Conservation (phyloP, 2,329 filamentous ascomycete genomes). For the Arachnomyces sp. region DNA sequence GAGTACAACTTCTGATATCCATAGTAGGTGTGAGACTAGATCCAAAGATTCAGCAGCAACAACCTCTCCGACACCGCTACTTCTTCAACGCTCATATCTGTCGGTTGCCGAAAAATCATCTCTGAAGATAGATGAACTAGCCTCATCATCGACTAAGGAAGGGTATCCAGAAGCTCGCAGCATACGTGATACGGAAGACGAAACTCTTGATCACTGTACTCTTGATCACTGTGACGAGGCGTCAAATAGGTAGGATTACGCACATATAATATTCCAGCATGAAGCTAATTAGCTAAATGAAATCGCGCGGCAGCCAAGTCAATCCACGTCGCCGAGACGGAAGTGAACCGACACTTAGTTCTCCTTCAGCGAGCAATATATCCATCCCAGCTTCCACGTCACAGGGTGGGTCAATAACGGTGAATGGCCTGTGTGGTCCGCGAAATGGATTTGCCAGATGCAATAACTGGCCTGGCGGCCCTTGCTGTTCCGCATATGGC, state of each 20-base stretch:
- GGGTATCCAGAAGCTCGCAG: no score
- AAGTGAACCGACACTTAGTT: conserved; percentile 4
- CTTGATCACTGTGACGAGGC: no score
- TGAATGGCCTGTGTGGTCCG: conserved; percentile 48
- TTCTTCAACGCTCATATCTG: neutral
- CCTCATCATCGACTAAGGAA: no score
- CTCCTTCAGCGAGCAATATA: neutral
- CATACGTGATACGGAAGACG: no score
- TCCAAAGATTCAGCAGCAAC: neutral
- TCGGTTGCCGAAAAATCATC: neutral
- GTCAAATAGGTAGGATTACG: no score
- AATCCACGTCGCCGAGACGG: neutral
- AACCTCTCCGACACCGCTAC: neutral
- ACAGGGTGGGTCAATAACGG: no score
- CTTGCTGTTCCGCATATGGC: conserved; percentile 52
- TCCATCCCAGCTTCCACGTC: neutral
- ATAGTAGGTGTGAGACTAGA: conserved; percentile 1
- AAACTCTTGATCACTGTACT: no score
- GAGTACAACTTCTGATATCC: neutral
- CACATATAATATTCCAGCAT: no score
- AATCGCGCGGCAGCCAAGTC: neutral
- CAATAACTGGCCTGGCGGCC: conserved; percentile 45
- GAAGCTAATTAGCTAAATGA: no score
- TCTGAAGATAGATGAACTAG: no score
- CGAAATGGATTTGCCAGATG: conserved; percentile 44